A percentile compares a stretch with the other conserved stretches of the same genome.
Evolutionary conservation across 2,329 filamentous ascomycete species (phyloP).

Genomic region (Aspergillus texensis): DNA sequence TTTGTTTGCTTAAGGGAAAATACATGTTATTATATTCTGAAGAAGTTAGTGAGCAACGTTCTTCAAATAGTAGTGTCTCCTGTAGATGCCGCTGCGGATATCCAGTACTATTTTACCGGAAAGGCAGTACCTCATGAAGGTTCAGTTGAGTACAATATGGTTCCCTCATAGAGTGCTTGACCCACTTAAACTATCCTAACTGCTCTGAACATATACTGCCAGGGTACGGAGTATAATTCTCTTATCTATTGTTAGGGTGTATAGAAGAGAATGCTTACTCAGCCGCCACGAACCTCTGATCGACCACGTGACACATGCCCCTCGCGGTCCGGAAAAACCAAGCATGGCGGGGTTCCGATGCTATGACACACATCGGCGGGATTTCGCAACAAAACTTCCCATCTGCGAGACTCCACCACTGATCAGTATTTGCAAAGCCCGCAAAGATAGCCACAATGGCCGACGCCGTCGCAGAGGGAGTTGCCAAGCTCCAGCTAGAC

Average conservation of each 20-base stretch:
- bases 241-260: no score
- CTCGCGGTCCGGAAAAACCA: background rate
- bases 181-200: no score
- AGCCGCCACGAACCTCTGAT: background rate
- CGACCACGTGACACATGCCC: background rate
- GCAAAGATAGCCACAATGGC: conserved; percentile 18
- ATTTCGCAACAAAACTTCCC: background rate
- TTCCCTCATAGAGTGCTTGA: no score
- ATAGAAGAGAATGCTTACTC: background rate
- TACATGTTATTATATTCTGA: background rate
- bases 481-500: conserved; percentile 26
- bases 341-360: background rate
- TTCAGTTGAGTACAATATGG: no score
- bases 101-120: no score
- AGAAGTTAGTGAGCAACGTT: background rate
- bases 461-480: conserved; percentile 19
- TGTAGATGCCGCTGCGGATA: no score
- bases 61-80: background rate
- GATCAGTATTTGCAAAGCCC: background rate
- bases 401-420: background rate
- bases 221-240: no score
- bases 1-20: background rate
- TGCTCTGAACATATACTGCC: no score
- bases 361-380: background rate
- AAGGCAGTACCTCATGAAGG: no score